Evolutionary conservation across 495 filamentous ascomycete species (phyloP).

Genomic region (Xylaria scruposa): DNA sequence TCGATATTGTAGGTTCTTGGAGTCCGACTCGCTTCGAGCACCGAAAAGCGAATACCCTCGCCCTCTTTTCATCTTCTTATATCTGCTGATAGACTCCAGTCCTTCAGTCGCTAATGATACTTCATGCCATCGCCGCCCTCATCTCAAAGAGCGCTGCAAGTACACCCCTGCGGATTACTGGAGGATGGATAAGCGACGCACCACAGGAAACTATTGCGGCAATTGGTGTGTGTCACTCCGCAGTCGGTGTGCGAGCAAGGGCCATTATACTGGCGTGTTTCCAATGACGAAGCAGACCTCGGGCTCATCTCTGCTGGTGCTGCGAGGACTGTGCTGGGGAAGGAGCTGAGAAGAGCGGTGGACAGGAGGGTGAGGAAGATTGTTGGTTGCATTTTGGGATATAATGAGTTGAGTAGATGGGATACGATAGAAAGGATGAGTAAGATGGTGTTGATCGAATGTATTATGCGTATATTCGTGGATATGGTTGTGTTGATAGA

Average conservation of each 20-base stretch:
- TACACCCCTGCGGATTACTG: slow-evolving; percentile 8
- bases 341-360: slow-evolving; percentile 9
- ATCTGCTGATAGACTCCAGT: neutral
- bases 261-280: slow-evolving; percentile 5
- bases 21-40: neutral
- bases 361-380: slow-evolving; percentile 7
- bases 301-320: neutral
- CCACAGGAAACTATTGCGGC: neutral
- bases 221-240: neutral
- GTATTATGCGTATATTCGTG: neutral
- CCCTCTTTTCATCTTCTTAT: neutral
- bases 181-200: slow-evolving; percentile 10
- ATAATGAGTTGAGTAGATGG: neutral
- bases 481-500: neutral
- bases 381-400: slow-evolving; percentile 9
- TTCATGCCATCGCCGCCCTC: too few species aligned
- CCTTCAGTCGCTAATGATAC: neutral
- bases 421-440: too few species aligned
- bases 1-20: neutral
- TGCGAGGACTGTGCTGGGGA: neutral
- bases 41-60: neutral
- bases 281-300: neutral
- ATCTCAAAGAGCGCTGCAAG: slow-evolving; percentile 12
- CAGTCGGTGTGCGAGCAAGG: slow-evolving; percentile 21
- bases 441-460: neutral